Evolutionary conservation across 495 filamentous ascomycete genomes (phyloP).

Genomic region (Aspergillus egyptiacus): DNA sequence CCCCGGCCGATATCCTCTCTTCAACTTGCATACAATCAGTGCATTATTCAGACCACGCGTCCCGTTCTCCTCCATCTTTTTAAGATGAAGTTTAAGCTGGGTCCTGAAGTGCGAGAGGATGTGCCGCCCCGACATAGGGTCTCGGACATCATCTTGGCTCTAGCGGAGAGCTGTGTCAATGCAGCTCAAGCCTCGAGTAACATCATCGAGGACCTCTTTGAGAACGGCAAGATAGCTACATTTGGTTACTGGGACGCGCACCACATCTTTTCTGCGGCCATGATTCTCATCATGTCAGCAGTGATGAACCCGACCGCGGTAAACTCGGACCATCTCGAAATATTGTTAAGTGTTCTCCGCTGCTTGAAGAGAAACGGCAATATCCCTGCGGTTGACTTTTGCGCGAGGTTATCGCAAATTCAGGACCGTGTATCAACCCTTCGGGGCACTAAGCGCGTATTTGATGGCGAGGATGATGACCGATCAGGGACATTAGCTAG

Average conservation of each 20-base stretch:
- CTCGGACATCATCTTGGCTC: slow-evolving; percentile 17
- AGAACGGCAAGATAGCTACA: slow-evolving; percentile 21
- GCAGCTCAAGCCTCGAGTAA: slow-evolving; percentile 21
- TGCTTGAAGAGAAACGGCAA: slow-evolving; percentile 24
- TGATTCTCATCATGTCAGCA: slow-evolving; percentile 25
- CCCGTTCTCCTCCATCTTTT: slow-evolving; percentile 25
- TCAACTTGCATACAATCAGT: slow-evolving; percentile 26
- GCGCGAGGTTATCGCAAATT: slow-evolving; percentile 10
- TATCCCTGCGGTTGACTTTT: slow-evolving; percentile 19
- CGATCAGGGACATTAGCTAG: neutral
- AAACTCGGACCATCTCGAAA: slow-evolving; percentile 22
- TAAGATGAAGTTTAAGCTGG: slow-evolving; percentile 19
- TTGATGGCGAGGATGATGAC: too few species aligned
- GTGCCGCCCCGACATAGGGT: neutral
- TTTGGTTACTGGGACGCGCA: slow-evolving; percentile 28
- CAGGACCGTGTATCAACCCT: slow-evolving; percentile 8
- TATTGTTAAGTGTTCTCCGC: slow-evolving; percentile 19
- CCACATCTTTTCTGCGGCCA: slow-evolving; percentile 25
- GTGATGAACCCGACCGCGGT: slow-evolving; percentile 19
- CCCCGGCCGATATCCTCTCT: slow-evolving; percentile 20
- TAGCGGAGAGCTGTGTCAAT: slow-evolving; percentile 27
- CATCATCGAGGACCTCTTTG: slow-evolving; percentile 20
- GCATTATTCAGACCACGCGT: slow-evolving; percentile 23
- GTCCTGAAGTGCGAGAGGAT: neutral
- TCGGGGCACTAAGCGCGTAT: slow-evolving; percentile 3